Evolutionary conservation across 1,139 yeast genomes (phyloP), one percentile per base, ranked within the genome.

Genomic region (Kurtzmaniella quercitrusa): DNA sequence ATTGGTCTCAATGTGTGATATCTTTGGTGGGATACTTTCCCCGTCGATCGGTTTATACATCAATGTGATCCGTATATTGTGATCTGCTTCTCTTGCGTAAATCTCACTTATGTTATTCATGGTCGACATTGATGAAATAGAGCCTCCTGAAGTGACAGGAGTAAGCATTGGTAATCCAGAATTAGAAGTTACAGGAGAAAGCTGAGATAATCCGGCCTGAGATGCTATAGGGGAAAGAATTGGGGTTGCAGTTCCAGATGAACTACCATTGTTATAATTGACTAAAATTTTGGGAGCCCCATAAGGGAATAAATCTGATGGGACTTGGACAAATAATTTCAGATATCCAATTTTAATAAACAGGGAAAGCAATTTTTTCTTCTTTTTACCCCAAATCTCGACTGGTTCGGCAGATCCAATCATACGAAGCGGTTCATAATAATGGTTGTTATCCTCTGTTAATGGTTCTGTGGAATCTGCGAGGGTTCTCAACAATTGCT

Each of bases 261-360:
- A 45, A 22, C 42, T 42, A 1, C 57, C 59, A 28, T 49, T 57
- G 42, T 72, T 72, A 46, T 70, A 70, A 46, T 61, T 68, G 58
- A 59, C 63, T 9, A 72, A 53, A 36, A 72, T 55, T 43, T 62
- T 61, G 1, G 78, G 74, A 1, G 74, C 61, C 5, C 66, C 54
- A 48, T 70, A 71, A 1, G 68, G 64, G n/a, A 72, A 50, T 5
- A 65, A 59, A 40, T 59, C 61, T 38, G 52, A 51, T 0, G 77
- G 77, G 0, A 71, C 65, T 37, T 50, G 50, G 7, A 60, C 71
- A 41, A 56, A 63, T 21, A 71, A 44, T 37, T 51, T 55, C 68
- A 66, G 66, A 11, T 52, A 53, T 1, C 78, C 78, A 17, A 70
- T 54, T 41, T 63, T 62, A 6, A 62, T 59, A 7, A 61, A 45